These are phyloP conservation scores for Cordyceps fumosorosea DNA, from an alignment of 2,329 filamentous ascomycete genomes.

Conservation along the genomic window DNA sequence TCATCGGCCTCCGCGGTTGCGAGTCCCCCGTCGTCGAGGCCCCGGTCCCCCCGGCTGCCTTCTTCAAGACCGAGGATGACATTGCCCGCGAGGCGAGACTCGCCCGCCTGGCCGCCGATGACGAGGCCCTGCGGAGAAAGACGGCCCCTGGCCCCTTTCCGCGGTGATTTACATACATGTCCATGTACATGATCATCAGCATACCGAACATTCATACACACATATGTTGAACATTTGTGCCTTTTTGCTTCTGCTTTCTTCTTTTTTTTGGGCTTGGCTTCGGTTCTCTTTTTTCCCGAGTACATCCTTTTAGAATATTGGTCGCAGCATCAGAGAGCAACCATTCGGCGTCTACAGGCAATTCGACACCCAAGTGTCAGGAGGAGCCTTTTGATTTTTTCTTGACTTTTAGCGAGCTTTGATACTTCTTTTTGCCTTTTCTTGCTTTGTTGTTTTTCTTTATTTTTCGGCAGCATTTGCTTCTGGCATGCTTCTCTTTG, in stretches of 20 bases:
- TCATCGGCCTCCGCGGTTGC: slow-evolving; percentile 62
- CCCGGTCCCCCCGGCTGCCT: neutral
- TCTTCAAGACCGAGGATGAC: slow-evolving; percentile 39
- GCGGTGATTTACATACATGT: slow-evolving; percentile 14
- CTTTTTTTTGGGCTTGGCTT: neutral
- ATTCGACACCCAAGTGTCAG: neutral
- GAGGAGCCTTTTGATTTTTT: neutral
- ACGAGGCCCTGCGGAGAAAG: slow-evolving; percentile 44
- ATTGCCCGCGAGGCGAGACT: slow-evolving; percentile 37
- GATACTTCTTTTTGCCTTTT: neutral
- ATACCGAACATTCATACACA: neutral
- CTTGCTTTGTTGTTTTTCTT: neutral
- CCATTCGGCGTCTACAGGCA: neutral
- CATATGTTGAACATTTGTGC: neutral
- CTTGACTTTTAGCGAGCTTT: slow-evolving; percentile 6
- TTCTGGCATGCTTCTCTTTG: neutral
- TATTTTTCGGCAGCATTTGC: neutral
- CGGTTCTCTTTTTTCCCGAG: neutral
- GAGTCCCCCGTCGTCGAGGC: slow-evolving; percentile 27
- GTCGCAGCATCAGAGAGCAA: neutral
- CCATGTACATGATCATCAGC: too few relatives aligned
- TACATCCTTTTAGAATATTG: neutral
- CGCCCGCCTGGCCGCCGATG: slow-evolving; percentile 34
- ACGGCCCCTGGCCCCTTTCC: slow-evolving; percentile 29
- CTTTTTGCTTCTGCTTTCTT: neutral